Evolutionary conservation across 805 yeast genomes (phyloP), one percentile per base, ranked within the genome.

Genomic region (Yamadazyma endophytica): DNA sequence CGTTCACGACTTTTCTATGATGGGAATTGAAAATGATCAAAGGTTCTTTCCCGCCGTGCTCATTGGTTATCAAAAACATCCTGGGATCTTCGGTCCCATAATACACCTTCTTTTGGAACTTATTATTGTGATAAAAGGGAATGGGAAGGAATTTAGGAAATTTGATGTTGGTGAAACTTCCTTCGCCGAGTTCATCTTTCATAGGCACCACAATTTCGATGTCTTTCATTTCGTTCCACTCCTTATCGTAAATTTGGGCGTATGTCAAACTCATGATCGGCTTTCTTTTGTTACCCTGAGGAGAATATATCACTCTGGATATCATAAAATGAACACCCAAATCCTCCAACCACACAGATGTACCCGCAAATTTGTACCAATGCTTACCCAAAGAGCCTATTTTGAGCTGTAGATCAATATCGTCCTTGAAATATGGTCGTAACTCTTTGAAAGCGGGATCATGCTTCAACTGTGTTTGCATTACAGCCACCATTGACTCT

Each of bases 1-100:
- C 31, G 2, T 31, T 19, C 12, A 25, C 21, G 14, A 40, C 35
- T 33, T 39, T 43, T n/a, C 42, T 40, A 34, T 43, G 58, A 27
- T 45, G 40, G 9, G 54, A 38, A 39, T 70, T 71, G 50, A 60
- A 73, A 3, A 70, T 47, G 9, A 73, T 52, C 17, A 72, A 44
- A 2, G 79, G 79, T 36, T 73, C 77, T 21, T 58, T 58, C 30
- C 36, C 44, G 4, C 65, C 66, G 13, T 46, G 48, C 22, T 47
- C 49, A 33, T 58, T 58, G 24, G 43, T 50, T 7, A 58, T 49
- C 12, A 64, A 37, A 6, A 69, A 45, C 20, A 72, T 46, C 17
- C 76, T 55, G 2, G 79, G 74, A 43, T 72, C 76, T 47, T 72
- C 76, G 1, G 77, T 70, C 0, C 78, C 78, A 29, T 56, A 46